phyloP scores from a whole-genome alignment of 1,284 basidiomycete species.

The Boletellus dicymbophilus region DNA sequence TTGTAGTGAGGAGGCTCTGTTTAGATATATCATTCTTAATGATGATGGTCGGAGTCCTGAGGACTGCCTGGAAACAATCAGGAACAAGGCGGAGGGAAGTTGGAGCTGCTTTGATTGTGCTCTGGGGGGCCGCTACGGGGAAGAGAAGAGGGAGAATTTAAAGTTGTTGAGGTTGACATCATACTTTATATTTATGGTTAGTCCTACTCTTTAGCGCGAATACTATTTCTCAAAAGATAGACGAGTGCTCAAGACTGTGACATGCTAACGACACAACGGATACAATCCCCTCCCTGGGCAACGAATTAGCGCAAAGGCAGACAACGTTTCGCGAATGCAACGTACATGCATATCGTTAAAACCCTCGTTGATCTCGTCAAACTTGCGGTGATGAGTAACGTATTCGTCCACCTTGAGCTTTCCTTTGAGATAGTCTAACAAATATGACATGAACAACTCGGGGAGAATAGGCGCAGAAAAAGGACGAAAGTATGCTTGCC shows the following conservation, averaged over 20 bases:
- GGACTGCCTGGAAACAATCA: constrained; percentile 65
- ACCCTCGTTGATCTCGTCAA: constrained; percentile 85
- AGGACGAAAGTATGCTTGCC: constrained; percentile 43
- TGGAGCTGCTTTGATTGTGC: constrained; percentile 54
- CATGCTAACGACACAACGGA: constrained; percentile 91
- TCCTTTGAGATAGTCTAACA: constrained; percentile 69
- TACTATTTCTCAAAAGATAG: neutral
- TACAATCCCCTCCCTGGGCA: constrained; percentile 79
- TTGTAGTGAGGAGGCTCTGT: constrained; percentile 69
- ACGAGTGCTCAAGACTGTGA: constrained; percentile 34
- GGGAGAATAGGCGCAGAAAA: neutral
- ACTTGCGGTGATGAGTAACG: constrained; percentile 77
- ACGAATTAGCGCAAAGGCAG: neutral
- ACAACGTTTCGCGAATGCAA: constrained; percentile 16
- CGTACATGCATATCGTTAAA: constrained; percentile 96
- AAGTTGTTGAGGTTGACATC: constrained; percentile 12
- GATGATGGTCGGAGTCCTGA: constrained; percentile 53
- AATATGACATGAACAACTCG: neutral
- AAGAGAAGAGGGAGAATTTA: constrained; percentile 46
- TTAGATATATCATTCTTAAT: constrained; percentile 75
- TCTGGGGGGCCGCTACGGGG: constrained; percentile 76
- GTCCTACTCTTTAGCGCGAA: neutral
- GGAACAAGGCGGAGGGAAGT: constrained; percentile 71
- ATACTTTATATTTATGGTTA: constrained; percentile 9
- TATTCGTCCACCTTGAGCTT: constrained; percentile 88